phyloP scores from a whole-genome alignment of 345 rosid genomes.

The Eucalyptus regnans region DNA sequence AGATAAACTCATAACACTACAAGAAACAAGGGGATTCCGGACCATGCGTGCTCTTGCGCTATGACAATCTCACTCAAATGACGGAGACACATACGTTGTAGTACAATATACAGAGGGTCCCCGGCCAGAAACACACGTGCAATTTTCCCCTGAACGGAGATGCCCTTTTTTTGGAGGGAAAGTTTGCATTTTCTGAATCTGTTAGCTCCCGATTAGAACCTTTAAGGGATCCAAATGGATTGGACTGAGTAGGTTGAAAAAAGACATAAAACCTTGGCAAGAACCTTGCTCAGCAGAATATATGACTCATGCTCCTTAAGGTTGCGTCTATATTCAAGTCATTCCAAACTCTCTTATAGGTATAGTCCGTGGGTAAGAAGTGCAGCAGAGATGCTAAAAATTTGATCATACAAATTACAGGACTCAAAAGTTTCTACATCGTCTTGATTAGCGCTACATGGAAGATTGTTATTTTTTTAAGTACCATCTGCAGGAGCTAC shows the following conservation, averaged over 20 bases:
- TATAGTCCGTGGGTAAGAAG: neutral
- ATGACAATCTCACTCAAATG: neutral
- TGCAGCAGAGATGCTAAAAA: neutral
- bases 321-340: neutral
- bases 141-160: neutral
- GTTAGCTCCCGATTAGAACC: neutral
- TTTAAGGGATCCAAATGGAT: too few species aligned
- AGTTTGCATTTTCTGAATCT: too few species aligned
- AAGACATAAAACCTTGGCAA: too few species aligned
- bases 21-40: neutral
- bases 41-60: neutral
- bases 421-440: neutral
- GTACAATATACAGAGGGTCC: neutral
- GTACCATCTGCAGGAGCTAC: neutral
- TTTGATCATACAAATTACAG: neutral
- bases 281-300: too few species aligned
- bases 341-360: neutral
- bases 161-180: neutral
- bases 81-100: rapidly evolving
- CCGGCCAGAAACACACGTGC: neutral
- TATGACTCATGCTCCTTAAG: too few species aligned
- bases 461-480: neutral
- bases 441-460: neutral
- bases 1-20: neutral
- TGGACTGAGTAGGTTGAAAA: too few species aligned